phyloP scores from a whole-genome alignment of 768 basidiomycete genomes.

The Boletus bicolor region DNA sequence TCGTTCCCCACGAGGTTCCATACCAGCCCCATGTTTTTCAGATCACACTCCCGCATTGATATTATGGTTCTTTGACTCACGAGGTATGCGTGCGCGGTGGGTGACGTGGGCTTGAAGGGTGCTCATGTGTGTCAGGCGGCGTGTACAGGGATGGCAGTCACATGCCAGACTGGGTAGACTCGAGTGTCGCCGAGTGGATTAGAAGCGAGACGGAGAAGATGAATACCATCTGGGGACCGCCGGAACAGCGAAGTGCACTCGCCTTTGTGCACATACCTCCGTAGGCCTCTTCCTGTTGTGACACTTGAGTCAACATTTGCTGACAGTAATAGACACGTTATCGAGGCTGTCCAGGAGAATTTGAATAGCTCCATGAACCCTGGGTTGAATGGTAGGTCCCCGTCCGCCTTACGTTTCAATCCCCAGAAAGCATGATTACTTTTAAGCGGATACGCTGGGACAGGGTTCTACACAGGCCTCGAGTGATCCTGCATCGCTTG shows the following conservation, averaged over 20 bases:
- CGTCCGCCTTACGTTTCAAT: not conserved
- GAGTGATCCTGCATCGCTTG: slow-evolving; percentile 31
- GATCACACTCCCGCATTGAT: slow-evolving; percentile 51
- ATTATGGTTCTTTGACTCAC: slow-evolving; percentile 76
- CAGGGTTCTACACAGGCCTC: slow-evolving; percentile 63
- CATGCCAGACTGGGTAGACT: slow-evolving; percentile 68
- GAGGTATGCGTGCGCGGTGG: slow-evolving; percentile 38
- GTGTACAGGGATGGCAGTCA: slow-evolving; percentile 41
- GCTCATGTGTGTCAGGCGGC: slow-evolving; percentile 41
- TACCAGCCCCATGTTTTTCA: not conserved
- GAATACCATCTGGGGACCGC: slow-evolving; percentile 57
- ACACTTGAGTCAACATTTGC: not conserved
- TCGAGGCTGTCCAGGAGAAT: slow-evolving; percentile 33
- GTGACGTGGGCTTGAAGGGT: not conserved
- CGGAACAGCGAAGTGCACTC: slow-evolving; percentile 49
- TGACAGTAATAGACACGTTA: slow-evolving; percentile 14
- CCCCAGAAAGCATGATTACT: not conserved
- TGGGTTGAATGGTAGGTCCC: slow-evolving; percentile 39
- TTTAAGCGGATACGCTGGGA: slow-evolving; percentile 48
- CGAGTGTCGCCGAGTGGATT: slow-evolving; percentile 61
- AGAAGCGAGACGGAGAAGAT: slow-evolving; percentile 48
- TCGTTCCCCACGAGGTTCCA: not conserved
- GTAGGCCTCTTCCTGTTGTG: slow-evolving; percentile 36
- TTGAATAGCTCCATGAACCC: slow-evolving; percentile 41
- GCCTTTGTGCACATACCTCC: slow-evolving; percentile 79